Conservation (phyloP, 2,329 filamentous ascomycete species). For the Leptographium procerum region DNA sequence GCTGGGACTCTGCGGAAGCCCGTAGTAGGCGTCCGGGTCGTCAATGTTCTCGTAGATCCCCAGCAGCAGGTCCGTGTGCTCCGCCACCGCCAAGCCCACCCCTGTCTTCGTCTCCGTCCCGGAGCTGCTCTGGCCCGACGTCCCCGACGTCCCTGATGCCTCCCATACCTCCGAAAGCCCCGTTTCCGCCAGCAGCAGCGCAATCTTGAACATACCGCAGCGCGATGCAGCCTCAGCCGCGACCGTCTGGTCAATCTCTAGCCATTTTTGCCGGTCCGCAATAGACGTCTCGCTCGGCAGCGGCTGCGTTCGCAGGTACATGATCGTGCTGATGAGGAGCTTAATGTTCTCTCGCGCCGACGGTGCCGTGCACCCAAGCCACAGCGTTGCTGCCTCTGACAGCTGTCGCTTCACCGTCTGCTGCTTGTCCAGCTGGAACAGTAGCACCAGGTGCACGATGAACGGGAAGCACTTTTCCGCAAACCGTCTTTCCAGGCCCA, state of each 20-base stretch:
- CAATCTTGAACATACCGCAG: constrained; percentile 80
- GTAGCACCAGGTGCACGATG: constrained; percentile 70
- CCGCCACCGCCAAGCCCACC: background rate
- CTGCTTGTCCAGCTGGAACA: constrained; percentile 52
- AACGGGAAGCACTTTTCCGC: constrained; percentile 70
- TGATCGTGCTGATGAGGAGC: constrained; percentile 63
- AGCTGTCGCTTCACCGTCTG: constrained; percentile 48
- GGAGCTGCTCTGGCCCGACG: background rate
- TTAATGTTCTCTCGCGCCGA: constrained; percentile 51
- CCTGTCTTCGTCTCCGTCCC: background rate
- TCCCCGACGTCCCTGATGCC: constrained; percentile 7
- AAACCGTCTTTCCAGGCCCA: constrained; percentile 55
- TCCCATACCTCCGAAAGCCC: constrained; percentile 40
- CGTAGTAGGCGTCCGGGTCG: constrained; percentile 94
- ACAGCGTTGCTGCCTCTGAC: constrained; percentile 53
- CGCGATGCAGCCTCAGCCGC: constrained; percentile 60
- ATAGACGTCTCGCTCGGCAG: constrained; percentile 66
- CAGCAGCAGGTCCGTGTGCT: constrained; percentile 43
- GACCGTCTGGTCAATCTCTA: constrained; percentile 66
- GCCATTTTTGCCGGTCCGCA: constrained; percentile 70
- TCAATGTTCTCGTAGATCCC: constrained; percentile 85
- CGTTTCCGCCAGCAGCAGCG: constrained; percentile 73
- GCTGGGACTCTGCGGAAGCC: constrained; percentile 66
- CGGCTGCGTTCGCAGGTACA: constrained; percentile 80
- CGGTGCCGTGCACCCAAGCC: constrained; percentile 41